These are phyloP conservation scores for Erodium maritimum DNA, from an alignment of 345 rosid species.

Conservation along the genomic window DNA sequence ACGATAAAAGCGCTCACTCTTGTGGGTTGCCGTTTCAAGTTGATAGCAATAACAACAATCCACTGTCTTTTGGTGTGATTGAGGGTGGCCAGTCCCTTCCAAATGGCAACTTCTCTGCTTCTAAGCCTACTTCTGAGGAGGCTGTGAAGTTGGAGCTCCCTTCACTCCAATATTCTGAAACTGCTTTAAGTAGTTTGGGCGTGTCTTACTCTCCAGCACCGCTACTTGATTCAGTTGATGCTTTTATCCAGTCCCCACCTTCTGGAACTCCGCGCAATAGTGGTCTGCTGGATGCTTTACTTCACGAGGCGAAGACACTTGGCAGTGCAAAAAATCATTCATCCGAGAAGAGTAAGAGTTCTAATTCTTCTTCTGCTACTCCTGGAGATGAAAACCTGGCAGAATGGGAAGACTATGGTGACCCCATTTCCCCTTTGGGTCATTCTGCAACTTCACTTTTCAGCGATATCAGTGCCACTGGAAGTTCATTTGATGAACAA, in stretches of 20 bases:
- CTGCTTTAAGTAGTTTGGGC: slow-evolving; percentile 68
- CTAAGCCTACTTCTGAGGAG: slow-evolving; percentile 48
- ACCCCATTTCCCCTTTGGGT: slow-evolving; percentile 48
- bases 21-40: slow-evolving; percentile 38
- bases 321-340: slow-evolving; percentile 55
- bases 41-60: slow-evolving; percentile 39
- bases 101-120: slow-evolving; percentile 84
- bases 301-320: slow-evolving; percentile 62
- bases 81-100: slow-evolving; percentile 69
- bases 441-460: slow-evolving; percentile 51
- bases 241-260: slow-evolving; percentile 77
- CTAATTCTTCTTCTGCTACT: slow-evolving; percentile 43
- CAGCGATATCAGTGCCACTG: slow-evolving; percentile 27
- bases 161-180: slow-evolving; percentile 98
- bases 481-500: slow-evolving; percentile 53
- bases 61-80: slow-evolving; percentile 40
- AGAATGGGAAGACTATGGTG: slow-evolving; percentile 51
- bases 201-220: slow-evolving; percentile 39
- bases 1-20: slow-evolving; percentile 32
- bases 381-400: slow-evolving; percentile 38
- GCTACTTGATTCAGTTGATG: slow-evolving; percentile 58
- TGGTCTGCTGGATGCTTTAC: slow-evolving; percentile 87
- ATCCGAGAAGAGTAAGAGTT: slow-evolving; percentile 59
- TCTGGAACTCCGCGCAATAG: slow-evolving; percentile 51
- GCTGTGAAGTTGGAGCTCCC: slow-evolving; percentile 99